These are phyloP conservation scores for Saccharomycopsis olivae DNA, from an alignment of 805 yeast genomes.

Conservation along the genomic window DNA sequence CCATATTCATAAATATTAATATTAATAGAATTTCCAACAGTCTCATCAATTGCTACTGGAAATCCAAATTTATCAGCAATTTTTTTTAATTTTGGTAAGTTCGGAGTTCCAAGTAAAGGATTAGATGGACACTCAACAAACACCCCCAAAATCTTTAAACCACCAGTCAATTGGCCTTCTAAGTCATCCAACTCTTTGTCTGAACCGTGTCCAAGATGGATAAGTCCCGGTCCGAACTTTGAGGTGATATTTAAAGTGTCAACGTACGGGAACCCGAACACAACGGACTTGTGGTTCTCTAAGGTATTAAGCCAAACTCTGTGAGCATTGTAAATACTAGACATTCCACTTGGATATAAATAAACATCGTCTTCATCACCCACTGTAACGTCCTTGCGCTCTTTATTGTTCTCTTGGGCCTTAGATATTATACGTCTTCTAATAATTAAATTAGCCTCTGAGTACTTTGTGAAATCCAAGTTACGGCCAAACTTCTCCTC, in stretches of 20 bases:
- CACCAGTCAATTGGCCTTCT: constrained; percentile 48
- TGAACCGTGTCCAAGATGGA: constrained; percentile 79
- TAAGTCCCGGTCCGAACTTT: constrained; percentile 88
- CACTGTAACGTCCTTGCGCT: constrained; percentile 9
- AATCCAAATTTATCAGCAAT: constrained; percentile 64
- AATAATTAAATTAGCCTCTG: constrained; percentile 66
- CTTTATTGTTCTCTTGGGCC: constrained; percentile 12
- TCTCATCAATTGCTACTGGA: constrained; percentile 83
- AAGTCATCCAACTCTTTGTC: constrained; percentile 50
- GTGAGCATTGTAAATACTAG: constrained; percentile 79
- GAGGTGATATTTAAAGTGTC: constrained; percentile 79
- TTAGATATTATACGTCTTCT: constrained; percentile 60
- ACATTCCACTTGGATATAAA: constrained; percentile 87
- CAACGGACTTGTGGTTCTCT: constrained; percentile 53
- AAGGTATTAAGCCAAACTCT: constrained; percentile 32
- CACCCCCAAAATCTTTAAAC: constrained; percentile 59
- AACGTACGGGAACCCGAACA: constrained; percentile 94
- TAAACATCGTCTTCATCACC: constrained; percentile 55
- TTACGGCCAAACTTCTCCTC: constrained; percentile 91
- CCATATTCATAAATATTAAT: constrained; percentile 70
- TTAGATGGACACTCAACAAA: constrained; percentile 86
- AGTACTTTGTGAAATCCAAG: constrained; percentile 64
- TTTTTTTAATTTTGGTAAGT: constrained; percentile 50
- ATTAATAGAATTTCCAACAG: constrained; percentile 85
- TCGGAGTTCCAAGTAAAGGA: constrained; percentile 82